phyloP scores from a whole-genome alignment of 257 asterid genomes.

The Solanum pennellii region DNA sequence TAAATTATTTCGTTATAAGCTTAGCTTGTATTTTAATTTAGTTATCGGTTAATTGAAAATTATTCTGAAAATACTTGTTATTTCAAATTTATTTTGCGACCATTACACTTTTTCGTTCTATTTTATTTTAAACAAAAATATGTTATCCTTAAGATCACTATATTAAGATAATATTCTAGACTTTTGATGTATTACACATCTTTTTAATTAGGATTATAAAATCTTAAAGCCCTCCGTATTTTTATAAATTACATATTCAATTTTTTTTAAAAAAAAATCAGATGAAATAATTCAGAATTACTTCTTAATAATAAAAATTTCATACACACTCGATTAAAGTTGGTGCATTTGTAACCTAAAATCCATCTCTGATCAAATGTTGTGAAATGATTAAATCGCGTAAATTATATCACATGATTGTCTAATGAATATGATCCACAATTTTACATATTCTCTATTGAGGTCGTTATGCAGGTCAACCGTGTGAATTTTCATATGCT shows the following conservation, averaged over 20 bases:
- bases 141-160: neutral
- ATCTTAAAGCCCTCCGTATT: neutral
- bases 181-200: neutral
- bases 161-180: neutral
- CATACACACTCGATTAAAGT: neutral
- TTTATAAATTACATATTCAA: neutral
- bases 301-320: neutral
- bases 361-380: neutral
- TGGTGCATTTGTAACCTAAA: neutral
- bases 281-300: neutral
- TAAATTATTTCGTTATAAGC: neutral
- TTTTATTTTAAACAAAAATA: neutral
- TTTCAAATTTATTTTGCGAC: neutral
- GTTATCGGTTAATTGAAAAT: neutral
- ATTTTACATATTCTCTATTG: neutral
- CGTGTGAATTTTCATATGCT: neutral
- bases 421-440: neutral
- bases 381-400: neutral
- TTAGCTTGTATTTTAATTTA: neutral
- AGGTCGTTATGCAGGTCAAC: neutral
- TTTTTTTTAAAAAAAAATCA: too few relatives aligned
- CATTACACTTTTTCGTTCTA: neutral
- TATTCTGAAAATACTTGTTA: neutral
- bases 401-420: neutral
- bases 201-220: neutral